A percentile compares a stretch with the other conserved stretches of the same genome.
Conservation (phyloP, 495 filamentous ascomycete species). For the Trichoderma gamsii region DNA sequence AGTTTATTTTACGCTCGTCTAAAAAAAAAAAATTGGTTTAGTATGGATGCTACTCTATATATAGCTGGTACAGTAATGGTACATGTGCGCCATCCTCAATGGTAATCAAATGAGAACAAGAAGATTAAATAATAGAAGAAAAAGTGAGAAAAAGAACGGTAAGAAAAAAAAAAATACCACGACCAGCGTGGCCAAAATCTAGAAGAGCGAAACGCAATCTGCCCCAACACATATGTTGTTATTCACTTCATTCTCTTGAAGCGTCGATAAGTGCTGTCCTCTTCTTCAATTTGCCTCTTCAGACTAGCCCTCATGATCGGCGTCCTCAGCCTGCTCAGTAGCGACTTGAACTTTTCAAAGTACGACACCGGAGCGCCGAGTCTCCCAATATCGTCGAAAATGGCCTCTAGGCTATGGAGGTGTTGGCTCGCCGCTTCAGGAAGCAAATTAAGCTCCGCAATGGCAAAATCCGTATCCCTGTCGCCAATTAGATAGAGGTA, state of each 20-base stretch:
- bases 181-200: not conserved
- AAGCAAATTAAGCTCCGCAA: slow-evolving; percentile 32
- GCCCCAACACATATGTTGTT: not conserved
- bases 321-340: slow-evolving; percentile 28
- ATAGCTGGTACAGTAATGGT: not conserved
- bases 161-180: not conserved
- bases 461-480: slow-evolving; percentile 32
- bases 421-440: slow-evolving; percentile 34
- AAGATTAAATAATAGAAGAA: slow-evolving; percentile 1
- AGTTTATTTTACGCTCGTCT: not conserved
- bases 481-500: slow-evolving; percentile 35
- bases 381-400: slow-evolving; percentile 20
- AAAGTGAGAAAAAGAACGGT: not conserved
- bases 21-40: not conserved
- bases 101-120: not conserved
- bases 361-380: slow-evolving; percentile 26
- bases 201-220: not conserved
- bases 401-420: slow-evolving; percentile 28
- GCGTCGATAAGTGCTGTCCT: not conserved
- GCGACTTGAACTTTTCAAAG: slow-evolving; percentile 26
- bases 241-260: slow-evolving; percentile 13
- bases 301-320: not conserved
- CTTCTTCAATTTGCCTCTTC: slow-evolving; percentile 15
- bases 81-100: not conserved
- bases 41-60: not conserved